Conservation (phyloP, 2,329 filamentous ascomycete species). For the Lasiodiplodia hormozganensis region DNA sequence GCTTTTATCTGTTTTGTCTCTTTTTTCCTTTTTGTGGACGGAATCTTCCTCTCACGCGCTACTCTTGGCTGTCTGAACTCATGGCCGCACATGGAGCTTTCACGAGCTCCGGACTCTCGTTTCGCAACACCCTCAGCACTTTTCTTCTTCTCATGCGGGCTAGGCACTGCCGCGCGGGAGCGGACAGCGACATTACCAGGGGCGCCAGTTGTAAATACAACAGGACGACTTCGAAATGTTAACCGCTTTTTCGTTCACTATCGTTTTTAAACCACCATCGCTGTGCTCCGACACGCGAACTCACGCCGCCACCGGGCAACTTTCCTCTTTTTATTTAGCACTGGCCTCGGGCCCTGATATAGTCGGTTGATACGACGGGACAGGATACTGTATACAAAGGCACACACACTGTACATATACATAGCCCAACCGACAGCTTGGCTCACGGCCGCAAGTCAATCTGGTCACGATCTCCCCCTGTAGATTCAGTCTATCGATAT, state of each 20-base stretch:
- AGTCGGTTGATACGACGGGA: neutral
- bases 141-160: constrained; percentile 20
- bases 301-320: constrained; percentile 16
- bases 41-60: constrained; percentile 19
- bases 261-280: neutral
- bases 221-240: constrained; percentile 23
- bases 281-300: constrained; percentile 20
- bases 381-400: neutral
- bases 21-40: constrained; percentile 17
- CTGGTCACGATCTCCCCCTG: constrained; percentile 11
- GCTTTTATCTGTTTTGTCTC: constrained; percentile 8
- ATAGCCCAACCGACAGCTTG: constrained; percentile 15
- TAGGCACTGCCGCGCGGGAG: constrained; percentile 21
- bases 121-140: constrained; percentile 13
- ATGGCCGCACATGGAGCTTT: constrained; percentile 17
- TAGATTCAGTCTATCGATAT: constrained; percentile 7
- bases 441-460: constrained; percentile 3
- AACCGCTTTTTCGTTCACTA: constrained; percentile 21
- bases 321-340: constrained; percentile 1
- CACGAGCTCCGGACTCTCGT: constrained; percentile 20
- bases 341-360: constrained; percentile 2
- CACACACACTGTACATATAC: constrained; percentile 9
- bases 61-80: constrained; percentile 12
- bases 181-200: constrained; percentile 16
- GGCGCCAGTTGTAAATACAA: constrained; percentile 13